Evolutionary conservation across 177 flowering plant genomes (phyloP).

Genomic region (Vitis hybrid): DNA sequence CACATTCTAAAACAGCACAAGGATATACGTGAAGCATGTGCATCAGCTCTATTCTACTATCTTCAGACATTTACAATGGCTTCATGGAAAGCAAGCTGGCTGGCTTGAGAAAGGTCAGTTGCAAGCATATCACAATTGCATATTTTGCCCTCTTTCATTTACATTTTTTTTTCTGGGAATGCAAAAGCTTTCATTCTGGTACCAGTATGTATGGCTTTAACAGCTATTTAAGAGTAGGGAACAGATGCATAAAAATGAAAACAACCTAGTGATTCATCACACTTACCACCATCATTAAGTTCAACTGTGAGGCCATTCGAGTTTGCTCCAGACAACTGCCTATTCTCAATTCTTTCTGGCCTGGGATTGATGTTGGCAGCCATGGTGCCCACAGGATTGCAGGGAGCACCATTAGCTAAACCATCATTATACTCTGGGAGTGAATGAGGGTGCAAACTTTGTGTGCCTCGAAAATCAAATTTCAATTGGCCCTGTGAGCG

Average conservation of each 20-base stretch:
- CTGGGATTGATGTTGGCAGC: constrained; percentile 30
- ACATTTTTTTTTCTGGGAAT: background rate
- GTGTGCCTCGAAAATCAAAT: constrained; percentile 37
- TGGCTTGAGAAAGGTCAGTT: background rate
- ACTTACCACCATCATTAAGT: constrained; percentile 46
- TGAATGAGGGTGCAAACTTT: constrained; percentile 72
- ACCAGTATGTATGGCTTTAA: background rate
- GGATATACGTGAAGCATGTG: background rate
- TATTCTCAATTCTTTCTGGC: constrained; percentile 44
- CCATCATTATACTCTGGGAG: constrained; percentile 73
- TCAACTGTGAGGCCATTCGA: constrained; percentile 46
- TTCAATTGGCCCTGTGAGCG: constrained; percentile 42
- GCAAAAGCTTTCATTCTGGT: background rate
- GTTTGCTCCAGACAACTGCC: constrained; percentile 35
- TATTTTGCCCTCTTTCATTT: background rate
- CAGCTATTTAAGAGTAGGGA: background rate
- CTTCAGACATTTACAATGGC: background rate
- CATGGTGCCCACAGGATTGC: constrained; percentile 39
- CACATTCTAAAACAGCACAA: background rate
- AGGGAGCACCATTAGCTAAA: constrained; percentile 36
- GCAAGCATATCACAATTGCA: background rate
- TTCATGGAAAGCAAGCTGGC: background rate
- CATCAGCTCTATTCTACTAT: background rate
- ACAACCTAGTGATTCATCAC: background rate
- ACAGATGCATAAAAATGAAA: background rate